Evolutionary conservation across 495 filamentous ascomycete species (phyloP).

Genomic region (Xylaria telfairii): DNA sequence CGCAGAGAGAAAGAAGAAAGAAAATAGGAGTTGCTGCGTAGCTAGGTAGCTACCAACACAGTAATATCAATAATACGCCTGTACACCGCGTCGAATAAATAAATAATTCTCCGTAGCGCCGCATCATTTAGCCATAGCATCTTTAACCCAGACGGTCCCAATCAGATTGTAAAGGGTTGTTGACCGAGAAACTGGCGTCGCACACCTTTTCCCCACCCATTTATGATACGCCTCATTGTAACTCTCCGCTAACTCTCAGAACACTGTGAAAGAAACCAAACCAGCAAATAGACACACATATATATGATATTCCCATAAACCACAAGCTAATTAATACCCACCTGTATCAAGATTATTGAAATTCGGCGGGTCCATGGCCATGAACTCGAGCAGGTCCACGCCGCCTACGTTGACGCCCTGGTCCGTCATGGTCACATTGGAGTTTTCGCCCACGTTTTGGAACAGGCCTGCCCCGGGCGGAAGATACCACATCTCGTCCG

Average conservation of each 20-base stretch:
- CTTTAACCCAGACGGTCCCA: neutral
- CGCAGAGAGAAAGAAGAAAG: no score
- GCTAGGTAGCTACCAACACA: neutral
- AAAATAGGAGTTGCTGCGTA: neutral
- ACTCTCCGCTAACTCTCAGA: neutral
- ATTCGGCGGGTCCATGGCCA: slow-evolving; percentile 58
- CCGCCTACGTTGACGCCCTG: slow-evolving; percentile 65
- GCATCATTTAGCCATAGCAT: neutral
- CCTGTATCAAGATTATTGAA: slow-evolving; percentile 26
- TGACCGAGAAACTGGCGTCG: neutral
- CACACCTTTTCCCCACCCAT: neutral
- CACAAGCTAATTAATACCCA: neutral
- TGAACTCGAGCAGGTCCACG: slow-evolving; percentile 62
- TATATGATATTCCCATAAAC: neutral
- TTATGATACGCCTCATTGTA: neutral
- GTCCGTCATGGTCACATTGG: slow-evolving; percentile 60
- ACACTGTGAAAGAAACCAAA: neutral
- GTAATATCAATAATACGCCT: neutral
- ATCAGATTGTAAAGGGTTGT: neutral
- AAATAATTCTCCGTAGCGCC: neutral
- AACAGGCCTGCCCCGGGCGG: slow-evolving; percentile 61
- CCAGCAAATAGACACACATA: neutral
- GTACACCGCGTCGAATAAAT: neutral
- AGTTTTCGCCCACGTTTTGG: slow-evolving; percentile 57
- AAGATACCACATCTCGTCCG: slow-evolving; percentile 62